phyloP scores from a whole-genome alignment of 2,329 filamentous ascomycete genomes.

The Diaporthe humulicola region DNA sequence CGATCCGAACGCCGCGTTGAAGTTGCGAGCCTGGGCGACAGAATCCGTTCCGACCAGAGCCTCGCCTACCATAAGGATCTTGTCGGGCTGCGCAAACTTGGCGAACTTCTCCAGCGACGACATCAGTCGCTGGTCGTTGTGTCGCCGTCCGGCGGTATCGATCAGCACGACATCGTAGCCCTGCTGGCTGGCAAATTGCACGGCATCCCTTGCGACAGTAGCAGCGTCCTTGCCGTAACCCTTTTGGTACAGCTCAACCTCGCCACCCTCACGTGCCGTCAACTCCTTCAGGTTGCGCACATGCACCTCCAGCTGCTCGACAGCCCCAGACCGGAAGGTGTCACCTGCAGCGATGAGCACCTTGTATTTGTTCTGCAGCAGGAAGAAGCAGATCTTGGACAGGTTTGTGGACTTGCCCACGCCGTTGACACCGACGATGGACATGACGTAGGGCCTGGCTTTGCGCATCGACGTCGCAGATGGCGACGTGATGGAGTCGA shows the following conservation, averaged over 20 bases:
- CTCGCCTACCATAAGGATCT: conserved; percentile 95
- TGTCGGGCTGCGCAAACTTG: conserved; percentile 95
- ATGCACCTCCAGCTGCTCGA: conserved; percentile 96
- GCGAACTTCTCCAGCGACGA: conserved; percentile 97
- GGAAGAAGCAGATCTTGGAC: conserved; percentile 97
- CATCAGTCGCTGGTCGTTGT: conserved; percentile 98
- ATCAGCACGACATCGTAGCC: conserved; percentile 95
- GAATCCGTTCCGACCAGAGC: conserved; percentile 96
- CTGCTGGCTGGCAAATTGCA: conserved; percentile 80
- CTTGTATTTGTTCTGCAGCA: conserved; percentile 93
- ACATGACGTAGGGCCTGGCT: conserved; percentile 92
- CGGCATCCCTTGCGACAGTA: conserved; percentile 93
- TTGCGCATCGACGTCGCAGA: conserved; percentile 72
- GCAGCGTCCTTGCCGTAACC: conserved; percentile 98
- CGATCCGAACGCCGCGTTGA: conserved; percentile 91
- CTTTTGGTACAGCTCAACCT: conserved; percentile 94
- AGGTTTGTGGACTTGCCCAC: conserved; percentile 98
- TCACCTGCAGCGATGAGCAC: conserved; percentile 67
- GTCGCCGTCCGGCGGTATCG: conserved; percentile 92
- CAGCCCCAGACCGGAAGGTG: conserved; percentile 96
- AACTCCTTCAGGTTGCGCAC: conserved; percentile 94
- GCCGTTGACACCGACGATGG: conserved; percentile 97
- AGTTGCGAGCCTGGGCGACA: conserved; percentile 95
- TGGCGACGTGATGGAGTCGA: conserved; percentile 81
- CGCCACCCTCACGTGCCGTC: conserved; percentile 83